Evolutionary conservation across 352 stramenopile species (phyloP), one percentile per base, ranked within the genome.

Genomic region (Aphanomyces stellatus): DNA sequence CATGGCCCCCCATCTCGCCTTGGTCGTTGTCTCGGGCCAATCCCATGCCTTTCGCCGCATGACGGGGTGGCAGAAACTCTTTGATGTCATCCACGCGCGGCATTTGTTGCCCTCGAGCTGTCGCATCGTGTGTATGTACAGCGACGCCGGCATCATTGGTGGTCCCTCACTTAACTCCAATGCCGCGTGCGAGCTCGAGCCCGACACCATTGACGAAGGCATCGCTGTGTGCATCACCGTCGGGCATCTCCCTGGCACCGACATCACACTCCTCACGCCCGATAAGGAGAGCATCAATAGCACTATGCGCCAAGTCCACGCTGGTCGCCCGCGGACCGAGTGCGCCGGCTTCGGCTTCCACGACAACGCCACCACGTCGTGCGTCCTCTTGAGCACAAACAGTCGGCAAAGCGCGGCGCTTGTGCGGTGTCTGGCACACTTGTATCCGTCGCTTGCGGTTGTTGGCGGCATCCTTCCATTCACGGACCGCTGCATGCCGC

Each of bases 331-430:
- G 34, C 33, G 24, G 41, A n/a, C 10, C 19, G 17, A 7, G 35
- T 25, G 42, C 42, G 42, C 42, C 5, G 19, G 42, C 19, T 84
- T 87, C 53, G 55, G 51, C 15, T 3, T 43, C 8, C 11, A n/a
- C 7, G 42, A 27, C 0, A n/a, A 59, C 10, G 17, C 7, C n/a
- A 37, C 42, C 2, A 73, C 78, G n/a, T 86, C 75, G 25, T 77
- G 87, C 37, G 34, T 88, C 40, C n/a, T 88, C 17, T 85, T 82
- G 55, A 78, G 79, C 49, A 76, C 76, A 24, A 88, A 88, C 61
- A 61, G 71, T 15, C 76, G 77, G 56, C 79, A 80, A 22, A 74
- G 79, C 7, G 67, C 70, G 33, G 71, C 79, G n/a, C 64, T 90
- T 8, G 42, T 80, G 13, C 46, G 49, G 5, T 60, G 77, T 17